A percentile compares a stretch with the other conserved stretches of the same genome.
These are phyloP conservation scores for Apiotrichum porosum DNA, from an alignment of 1,284 basidiomycete genomes.

Conservation along the genomic window DNA sequence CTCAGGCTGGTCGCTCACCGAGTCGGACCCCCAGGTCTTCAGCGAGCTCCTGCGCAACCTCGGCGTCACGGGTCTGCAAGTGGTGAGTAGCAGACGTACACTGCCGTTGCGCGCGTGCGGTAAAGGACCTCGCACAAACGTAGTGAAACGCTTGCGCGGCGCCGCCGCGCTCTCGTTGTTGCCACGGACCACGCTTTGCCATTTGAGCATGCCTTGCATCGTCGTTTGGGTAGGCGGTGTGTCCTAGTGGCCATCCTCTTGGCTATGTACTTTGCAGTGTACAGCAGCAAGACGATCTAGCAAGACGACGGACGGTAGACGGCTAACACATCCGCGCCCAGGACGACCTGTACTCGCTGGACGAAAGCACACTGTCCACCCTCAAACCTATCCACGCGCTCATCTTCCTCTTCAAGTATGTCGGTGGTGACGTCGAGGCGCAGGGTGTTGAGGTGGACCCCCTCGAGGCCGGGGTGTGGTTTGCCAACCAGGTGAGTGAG, in stretches of 20 bases:
- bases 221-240: no score
- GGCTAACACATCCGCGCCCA: conserved; percentile 4
- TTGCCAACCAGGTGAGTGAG: conserved; percentile 65
- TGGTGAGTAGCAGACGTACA: conserved; percentile 31
- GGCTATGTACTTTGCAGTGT: no score
- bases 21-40: conserved; percentile 51
- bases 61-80: conserved; percentile 51
- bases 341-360: conserved; percentile 84
- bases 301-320: no score
- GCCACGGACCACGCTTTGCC: no score
- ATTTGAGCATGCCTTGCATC: no score
- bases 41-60: conserved; percentile 49
- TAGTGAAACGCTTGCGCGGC: neutral
- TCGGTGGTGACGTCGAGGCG: conserved; percentile 54
- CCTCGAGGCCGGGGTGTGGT: conserved; percentile 73
- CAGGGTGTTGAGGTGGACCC: conserved; percentile 54
- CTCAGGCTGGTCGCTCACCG: conserved; percentile 49
- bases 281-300: no score
- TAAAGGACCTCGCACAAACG: no score
- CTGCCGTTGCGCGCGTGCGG: no score
- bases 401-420: conserved; percentile 91
- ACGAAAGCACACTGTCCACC: conserved; percentile 62
- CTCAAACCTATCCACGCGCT: conserved; percentile 78
- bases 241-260: no score
- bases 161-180: neutral